Conservation (phyloP, 805 yeast genomes). For the Ogataea degrootiae region DNA sequence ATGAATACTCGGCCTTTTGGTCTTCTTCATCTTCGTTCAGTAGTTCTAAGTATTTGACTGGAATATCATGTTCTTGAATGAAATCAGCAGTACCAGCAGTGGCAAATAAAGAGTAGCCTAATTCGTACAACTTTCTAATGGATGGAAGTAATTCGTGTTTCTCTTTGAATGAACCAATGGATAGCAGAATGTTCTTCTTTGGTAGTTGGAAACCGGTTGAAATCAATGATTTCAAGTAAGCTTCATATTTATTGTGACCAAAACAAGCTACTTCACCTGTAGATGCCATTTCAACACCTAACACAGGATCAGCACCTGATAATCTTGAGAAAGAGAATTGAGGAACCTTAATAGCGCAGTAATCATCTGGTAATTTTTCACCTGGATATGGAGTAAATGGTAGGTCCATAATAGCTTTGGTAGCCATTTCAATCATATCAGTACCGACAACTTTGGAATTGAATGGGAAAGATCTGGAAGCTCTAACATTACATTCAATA, state of each 20-base stretch:
- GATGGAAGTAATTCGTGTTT: conserved; percentile 90
- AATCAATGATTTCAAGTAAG: conserved; percentile 88
- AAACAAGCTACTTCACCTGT: conserved; percentile 98
- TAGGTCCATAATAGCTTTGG: conserved; percentile 87
- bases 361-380: conserved; percentile 83
- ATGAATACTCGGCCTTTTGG: conserved; percentile 89
- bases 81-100: conserved; percentile 99
- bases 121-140: conserved; percentile 69
- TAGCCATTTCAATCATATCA: conserved; percentile 94
- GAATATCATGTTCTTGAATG: conserved; percentile 88
- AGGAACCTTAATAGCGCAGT: conserved; percentile 95
- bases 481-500: conserved; percentile 97
- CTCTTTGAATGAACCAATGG: conserved; percentile 96
- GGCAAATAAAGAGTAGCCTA: conserved; percentile 90
- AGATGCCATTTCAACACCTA: conserved; percentile 99
- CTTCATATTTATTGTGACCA: conserved; percentile 95
- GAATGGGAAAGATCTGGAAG: conserved; percentile 99
- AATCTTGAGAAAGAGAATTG: conserved; percentile 96
- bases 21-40: conserved; percentile 63
- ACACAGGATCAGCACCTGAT: conserved; percentile 96
- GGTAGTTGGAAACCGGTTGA: conserved; percentile 96
- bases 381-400: conserved; percentile 90
- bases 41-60: conserved; percentile 92
- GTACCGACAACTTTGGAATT: conserved; percentile 96
- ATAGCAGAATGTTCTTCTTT: conserved; percentile 86